Base-by-base conservation (phyloP, 2,329 filamentous ascomycete species). In the Aspergillus proliferans region DNA sequence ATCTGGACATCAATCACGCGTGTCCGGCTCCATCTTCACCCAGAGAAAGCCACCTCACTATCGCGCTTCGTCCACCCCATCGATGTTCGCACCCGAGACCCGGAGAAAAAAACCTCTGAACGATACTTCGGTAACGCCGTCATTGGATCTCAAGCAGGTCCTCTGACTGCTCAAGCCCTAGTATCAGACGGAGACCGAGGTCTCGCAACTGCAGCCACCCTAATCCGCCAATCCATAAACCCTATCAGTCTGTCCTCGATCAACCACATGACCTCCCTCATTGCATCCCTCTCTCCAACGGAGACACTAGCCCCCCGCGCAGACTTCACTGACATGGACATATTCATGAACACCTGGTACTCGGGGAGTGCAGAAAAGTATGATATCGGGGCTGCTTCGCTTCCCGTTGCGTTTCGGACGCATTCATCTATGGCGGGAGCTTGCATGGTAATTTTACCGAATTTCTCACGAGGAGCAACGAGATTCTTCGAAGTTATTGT, bases 321-420 rank as follows among this genome's bases (percentile, higher is more conserved):
- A 9, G 54, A 62, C 24, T 59, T 58, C 22, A 34, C 39, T 8
- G 47, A 53, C 19, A 57, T 59, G 57, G 58, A 61, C 22, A 10
- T 61, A 4, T 48, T 61, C 18, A 56, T 60, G 51, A 62, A 58
- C 36, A 56, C 50, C 15, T 62, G 59, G 59, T 53, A 53, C 30
- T 47, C 56, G 4, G 56, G 56, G 6, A 54, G 28, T 6, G 53
- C 50, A 1, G 53, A 55, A 38, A 51, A 56, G 12, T 62, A 59
- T 24, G 54, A 58, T 47, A 43, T 62, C 30, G 59, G 59, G 10
- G 43, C 30, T 30, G 57, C 43, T 10, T 34, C 45, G 6, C 10
- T 46, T 8, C 53, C 59, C 1, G 46, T 48, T 42, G 58, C 56
- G 1, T 52, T 59, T 41, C 51, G 59, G 6, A 22, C 48, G 15